These are phyloP conservation scores for Trypanosoma vivax DNA, from an alignment of 208 protist species.

Conservation along the genomic window DNA sequence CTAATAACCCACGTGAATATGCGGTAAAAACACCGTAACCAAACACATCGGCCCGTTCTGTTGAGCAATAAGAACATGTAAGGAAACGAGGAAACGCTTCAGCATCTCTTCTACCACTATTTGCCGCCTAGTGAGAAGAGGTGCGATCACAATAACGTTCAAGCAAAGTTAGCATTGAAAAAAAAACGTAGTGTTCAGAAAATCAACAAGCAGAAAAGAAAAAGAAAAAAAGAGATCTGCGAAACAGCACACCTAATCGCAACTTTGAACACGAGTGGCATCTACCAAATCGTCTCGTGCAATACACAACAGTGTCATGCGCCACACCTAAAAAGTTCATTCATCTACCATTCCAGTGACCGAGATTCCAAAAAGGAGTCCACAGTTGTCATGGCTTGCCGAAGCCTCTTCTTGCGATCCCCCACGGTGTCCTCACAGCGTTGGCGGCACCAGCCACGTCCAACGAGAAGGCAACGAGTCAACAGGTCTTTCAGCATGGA, in stretches of 20 bases:
- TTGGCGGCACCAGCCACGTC: conserved; percentile 20
- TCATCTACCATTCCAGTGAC: conserved; percentile 51
- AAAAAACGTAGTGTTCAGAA: background rate
- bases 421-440: background rate
- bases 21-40: too few relatives aligned
- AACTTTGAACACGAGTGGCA: too few relatives aligned
- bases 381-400: conserved; percentile 12
- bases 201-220: conserved; percentile 2
- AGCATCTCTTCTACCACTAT: too few relatives aligned
- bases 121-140: too few relatives aligned
- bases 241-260: conserved; percentile 1
- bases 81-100: too few relatives aligned
- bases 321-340: too few relatives aligned
- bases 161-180: too few relatives aligned
- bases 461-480: conserved; percentile 27
- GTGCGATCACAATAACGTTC: too few relatives aligned
- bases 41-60: too few relatives aligned
- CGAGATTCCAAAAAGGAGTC: conserved; percentile 33
- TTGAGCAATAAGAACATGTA: too few relatives aligned
- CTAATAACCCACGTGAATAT: too few relatives aligned
- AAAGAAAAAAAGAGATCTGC: conserved; percentile 11
- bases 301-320: background rate
- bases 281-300: too few relatives aligned
- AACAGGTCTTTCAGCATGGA: conserved; percentile 38
- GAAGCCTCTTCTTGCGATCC: conserved; percentile 5